Evolutionary conservation across 2,329 filamentous ascomycete genomes (phyloP), one percentile per base, ranked within the genome.

Genomic region (Aureobasidium subglaciale): DNA sequence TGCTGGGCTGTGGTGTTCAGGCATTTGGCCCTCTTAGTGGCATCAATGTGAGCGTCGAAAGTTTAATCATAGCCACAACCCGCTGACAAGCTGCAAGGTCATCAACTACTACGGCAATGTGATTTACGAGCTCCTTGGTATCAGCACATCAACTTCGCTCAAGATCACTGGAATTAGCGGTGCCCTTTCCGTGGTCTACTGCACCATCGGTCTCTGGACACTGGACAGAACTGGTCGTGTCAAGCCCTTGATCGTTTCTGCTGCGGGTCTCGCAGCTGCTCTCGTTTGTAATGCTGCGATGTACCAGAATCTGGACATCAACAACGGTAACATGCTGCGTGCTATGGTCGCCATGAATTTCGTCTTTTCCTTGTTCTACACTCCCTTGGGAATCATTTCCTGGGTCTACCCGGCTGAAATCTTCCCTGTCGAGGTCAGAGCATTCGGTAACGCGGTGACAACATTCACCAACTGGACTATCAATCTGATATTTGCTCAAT

Each of bases 401-500:
- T 77, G 73, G 73, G 68, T 75, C 11, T 75, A 76, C 45, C 73
- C 67, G n/a, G 67, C 70, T 5, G 74, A 77, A 48, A 71, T 58
- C 29, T 76, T 77, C 62, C 73, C 74, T 1, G 70, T 73, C 0
- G 67, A 71, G 10, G 56, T 62, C 10, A 52, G 60, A 13, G 59
- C 60, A 0, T 53, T 56, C 15, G 60, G 60, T 13, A 60, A 59
- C 11, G 60, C 60, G 1, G 59, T 75, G 11, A 71, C 73, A 1
- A 76, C 75, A 0, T 73, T 73, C 52, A 71, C 70, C 4, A 77
- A 76, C 58, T 77, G 74, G 74, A 65, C 66, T 13, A 55, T 75
- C 22, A 76, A 73, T 57, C 64, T 79, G 4, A 64, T 79, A 18
- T 76, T 80, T 56, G 73, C 73, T 6, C 75, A 79, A 56, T 77